Evolutionary conservation across 495 filamentous ascomycete genomes (phyloP), one percentile per base, ranked within the genome.

Genomic region (Friedmanniomyces endolithicus): DNA sequence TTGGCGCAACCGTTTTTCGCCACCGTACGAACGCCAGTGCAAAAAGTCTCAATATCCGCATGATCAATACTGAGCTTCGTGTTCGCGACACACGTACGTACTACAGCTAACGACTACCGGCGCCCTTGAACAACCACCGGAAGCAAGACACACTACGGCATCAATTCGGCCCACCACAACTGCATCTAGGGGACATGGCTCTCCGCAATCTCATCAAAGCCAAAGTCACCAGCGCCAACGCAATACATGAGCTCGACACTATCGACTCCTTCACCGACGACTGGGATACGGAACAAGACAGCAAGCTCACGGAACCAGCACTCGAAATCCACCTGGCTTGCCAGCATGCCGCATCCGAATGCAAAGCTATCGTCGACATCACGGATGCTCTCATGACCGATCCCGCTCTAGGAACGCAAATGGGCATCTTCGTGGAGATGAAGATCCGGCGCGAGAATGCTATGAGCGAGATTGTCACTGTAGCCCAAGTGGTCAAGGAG

Each of bases 191-290:
- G 3, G 22, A 25, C 17, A 47, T 47, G 44, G 44, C 44, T 22
- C 44, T 47, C 17, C 44, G 44, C 44, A 47, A 22, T 14, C 44
- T 47, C 44, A 47, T 47, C 19, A 7, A 47, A 16, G 44, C 44
- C 6, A 47, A 47, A 25, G 44, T 47, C 17, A 47, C 19, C 44
- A 27, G 19, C 17, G 17, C 19, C 17, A 47, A 22, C 44, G 16
- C 44, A 4, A 47, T 47, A 4, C 9, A 22, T 19, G 19, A 47
- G 23, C 44, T 47, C 12, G 44, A 47, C 22, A 47, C 23, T 6
- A 47, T 47, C 44, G 44, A 47, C 44, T 47, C 8, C 44, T 47
- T 47, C 19, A 47, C 44, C 17, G 44, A 47, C 23, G 44, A 47
- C 17, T 47, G 44, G 44, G 44, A 47, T 11, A 22, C 23, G 17